phyloP scores from a whole-genome alignment of 2,329 filamentous ascomycete genomes.

The Delphinella strobiligena region DNA sequence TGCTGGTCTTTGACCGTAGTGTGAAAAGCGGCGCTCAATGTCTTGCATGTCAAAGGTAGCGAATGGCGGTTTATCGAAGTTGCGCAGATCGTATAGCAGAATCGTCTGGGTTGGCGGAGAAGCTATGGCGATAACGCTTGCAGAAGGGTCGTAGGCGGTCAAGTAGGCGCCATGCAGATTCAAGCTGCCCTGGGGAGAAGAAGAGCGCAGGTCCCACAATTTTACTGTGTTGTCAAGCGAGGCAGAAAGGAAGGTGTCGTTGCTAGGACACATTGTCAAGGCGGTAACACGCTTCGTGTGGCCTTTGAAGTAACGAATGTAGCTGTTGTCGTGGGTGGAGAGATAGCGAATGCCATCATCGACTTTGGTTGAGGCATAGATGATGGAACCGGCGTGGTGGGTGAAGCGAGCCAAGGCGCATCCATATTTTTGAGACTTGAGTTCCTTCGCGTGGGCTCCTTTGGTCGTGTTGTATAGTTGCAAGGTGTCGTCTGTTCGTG shows the following conservation, averaged over 20 bases:
- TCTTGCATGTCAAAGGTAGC: constrained; percentile 69
- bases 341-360: constrained; percentile 83
- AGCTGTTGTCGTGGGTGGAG: constrained; percentile 89
- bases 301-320: constrained; percentile 90
- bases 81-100: constrained; percentile 83
- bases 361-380: constrained; percentile 92
- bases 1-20: constrained; percentile 31
- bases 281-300: constrained; percentile 77
- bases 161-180: constrained; percentile 72
- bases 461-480: constrained; percentile 92
- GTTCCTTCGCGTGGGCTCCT: constrained; percentile 75
- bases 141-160: constrained; percentile 82
- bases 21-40: constrained; percentile 43
- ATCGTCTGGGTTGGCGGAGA: constrained; percentile 69
- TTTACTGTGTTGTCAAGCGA: constrained; percentile 82
- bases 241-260: constrained; percentile 86
- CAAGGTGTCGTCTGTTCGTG: constrained; percentile 86
- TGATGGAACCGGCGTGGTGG: constrained; percentile 78
- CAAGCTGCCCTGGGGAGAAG: constrained; percentile 67
- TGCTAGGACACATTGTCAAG: constrained; percentile 71
- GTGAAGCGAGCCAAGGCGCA: constrained; percentile 91
- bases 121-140: constrained; percentile 79
- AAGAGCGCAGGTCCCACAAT: constrained; percentile 77
- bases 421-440: constrained; percentile 94
- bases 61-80: constrained; percentile 87